Conservation (phyloP, 1,284 basidiomycete genomes). For the Apiotrichum porosum region DNA sequence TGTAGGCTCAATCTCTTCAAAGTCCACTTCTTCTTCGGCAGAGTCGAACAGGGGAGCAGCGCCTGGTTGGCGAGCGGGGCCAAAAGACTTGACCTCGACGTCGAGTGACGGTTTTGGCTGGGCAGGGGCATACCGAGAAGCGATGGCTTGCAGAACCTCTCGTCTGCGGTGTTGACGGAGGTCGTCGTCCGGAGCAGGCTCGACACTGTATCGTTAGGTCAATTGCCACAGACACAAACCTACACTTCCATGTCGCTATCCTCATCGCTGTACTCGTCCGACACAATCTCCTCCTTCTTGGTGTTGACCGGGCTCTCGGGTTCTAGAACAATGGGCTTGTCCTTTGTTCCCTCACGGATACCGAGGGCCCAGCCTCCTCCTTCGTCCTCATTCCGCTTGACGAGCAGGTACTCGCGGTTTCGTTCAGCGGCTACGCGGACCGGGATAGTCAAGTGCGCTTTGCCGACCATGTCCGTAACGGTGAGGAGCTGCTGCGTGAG, state of each 20-base stretch:
- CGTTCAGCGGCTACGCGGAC: constrained; percentile 89
- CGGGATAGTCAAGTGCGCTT: constrained; percentile 77
- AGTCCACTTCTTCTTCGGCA: constrained; percentile 52
- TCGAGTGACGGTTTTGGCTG: constrained; percentile 30
- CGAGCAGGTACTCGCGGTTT: constrained; percentile 86
- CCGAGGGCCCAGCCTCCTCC: constrained; percentile 93
- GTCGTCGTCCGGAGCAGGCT: constrained; percentile 56
- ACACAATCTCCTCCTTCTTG: constrained; percentile 12
- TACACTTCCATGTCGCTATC: constrained; percentile 20
- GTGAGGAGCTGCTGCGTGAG: constrained; percentile 91
- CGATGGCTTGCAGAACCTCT: constrained; percentile 63
- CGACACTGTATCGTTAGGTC: too few species aligned
- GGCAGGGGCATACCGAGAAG: constrained; percentile 55
- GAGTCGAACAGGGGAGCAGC: constrained; percentile 57
- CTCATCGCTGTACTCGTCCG: constrained; percentile 36
- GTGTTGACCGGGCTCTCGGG: constrained; percentile 24
- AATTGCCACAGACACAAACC: too few species aligned
- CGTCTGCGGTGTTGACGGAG: constrained; percentile 62
- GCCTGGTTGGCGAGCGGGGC: constrained; percentile 21
- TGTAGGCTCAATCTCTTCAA: constrained; percentile 23
- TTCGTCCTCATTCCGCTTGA: constrained; percentile 74
- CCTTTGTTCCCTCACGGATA: constrained; percentile 67
- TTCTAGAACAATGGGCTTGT: constrained; percentile 77
- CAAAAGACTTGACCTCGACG: constrained; percentile 34
- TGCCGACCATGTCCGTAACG: constrained; percentile 89